Conservation (phyloP, 441 rosid genomes). For the Rhodomyrtus psidioides region DNA sequence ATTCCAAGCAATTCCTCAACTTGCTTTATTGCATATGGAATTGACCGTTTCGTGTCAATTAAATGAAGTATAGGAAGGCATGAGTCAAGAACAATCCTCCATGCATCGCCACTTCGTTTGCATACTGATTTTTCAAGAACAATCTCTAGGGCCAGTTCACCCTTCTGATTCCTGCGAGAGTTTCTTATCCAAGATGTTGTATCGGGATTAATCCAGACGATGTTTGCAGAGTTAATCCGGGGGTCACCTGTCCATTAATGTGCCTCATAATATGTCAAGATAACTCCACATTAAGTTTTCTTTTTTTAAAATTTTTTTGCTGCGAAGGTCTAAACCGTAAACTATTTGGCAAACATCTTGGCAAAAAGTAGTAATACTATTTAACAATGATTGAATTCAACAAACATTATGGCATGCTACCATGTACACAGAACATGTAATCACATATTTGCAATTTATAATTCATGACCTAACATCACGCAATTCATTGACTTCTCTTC, state of each 20-base stretch:
- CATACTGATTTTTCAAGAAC: slow-evolving; percentile 65
- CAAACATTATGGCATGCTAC: not conserved
- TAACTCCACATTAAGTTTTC: not conserved
- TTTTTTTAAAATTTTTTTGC: not conserved
- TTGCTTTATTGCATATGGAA: slow-evolving; percentile 87
- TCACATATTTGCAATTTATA: not conserved
- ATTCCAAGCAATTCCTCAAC: slow-evolving; percentile 85
- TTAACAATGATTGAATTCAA: not conserved
- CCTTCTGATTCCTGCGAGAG: slow-evolving; percentile 37
- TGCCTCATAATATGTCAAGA: not conserved
- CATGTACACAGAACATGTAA: not conserved
- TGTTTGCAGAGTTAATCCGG: slow-evolving; percentile 62
- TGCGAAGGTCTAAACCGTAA: not conserved
- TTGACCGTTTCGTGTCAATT: slow-evolving; percentile 70
- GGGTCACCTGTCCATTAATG: slow-evolving; percentile 62
- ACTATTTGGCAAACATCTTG: not conserved
- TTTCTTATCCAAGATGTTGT: slow-evolving; percentile 64
- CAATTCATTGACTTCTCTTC: not conserved
- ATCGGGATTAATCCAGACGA: slow-evolving; percentile 70
- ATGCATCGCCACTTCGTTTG: slow-evolving; percentile 85
- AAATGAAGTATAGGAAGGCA: slow-evolving; percentile 84
- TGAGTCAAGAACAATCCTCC: slow-evolving; percentile 83
- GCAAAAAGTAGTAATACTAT: not conserved
- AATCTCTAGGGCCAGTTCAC: slow-evolving; percentile 76
- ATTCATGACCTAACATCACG: not conserved